Conservation (phyloP, 768 basidiomycete species). For the Leccinum rimulosum region DNA sequence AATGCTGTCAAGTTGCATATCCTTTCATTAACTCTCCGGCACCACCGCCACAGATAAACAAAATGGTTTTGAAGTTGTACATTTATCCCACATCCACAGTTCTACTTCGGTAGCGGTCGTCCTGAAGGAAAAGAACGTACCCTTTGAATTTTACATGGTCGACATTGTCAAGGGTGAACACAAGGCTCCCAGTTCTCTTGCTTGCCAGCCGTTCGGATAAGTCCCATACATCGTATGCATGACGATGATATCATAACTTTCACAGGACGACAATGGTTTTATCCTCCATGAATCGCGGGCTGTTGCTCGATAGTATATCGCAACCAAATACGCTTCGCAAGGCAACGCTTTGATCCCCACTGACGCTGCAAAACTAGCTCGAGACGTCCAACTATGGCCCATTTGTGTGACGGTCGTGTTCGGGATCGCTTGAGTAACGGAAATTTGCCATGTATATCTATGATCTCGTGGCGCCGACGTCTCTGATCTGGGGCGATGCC, state of each 20-base stretch:
- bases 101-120: constrained; percentile 46
- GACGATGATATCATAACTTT: neutral
- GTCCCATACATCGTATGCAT: constrained; percentile 29
- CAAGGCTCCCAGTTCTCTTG: constrained; percentile 22
- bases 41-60: neutral
- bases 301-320: constrained; percentile 34
- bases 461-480: too few species aligned
- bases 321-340: constrained; percentile 35
- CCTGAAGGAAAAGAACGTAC: constrained; percentile 52
- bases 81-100: constrained; percentile 32
- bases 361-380: constrained; percentile 35
- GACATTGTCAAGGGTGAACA: constrained; percentile 36
- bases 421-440: constrained; percentile 18
- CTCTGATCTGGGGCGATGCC: neutral
- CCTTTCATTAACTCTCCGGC: neutral
- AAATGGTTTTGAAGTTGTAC: constrained; percentile 23
- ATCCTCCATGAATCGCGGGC: constrained; percentile 28
- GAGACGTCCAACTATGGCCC: constrained; percentile 45
- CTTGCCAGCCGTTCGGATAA: constrained; percentile 38
- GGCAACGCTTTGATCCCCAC: constrained; percentile 37
- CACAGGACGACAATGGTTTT: constrained; percentile 33
- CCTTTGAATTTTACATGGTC: constrained; percentile 46
- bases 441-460: neutral
- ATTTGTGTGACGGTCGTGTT: constrained; percentile 26
- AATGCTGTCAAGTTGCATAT: neutral